phyloP scores from a whole-genome alignment of 2,329 filamentous ascomycete species.

The Aspergillus sp. region DNA sequence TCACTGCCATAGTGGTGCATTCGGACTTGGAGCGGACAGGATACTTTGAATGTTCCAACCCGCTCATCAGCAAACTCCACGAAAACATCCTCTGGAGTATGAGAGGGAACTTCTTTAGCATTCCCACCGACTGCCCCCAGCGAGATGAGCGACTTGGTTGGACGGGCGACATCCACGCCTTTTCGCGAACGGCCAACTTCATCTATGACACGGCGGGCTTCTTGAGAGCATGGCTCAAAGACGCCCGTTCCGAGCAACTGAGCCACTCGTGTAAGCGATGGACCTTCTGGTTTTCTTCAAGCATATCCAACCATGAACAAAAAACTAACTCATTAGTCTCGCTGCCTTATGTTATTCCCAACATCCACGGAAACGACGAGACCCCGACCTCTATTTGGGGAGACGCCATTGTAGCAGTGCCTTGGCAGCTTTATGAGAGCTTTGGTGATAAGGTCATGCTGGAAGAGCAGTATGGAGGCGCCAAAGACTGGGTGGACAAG shows the following conservation, averaged over 20 bases:
- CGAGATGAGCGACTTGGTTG: conserved; percentile 55
- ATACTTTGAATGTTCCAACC: conserved; percentile 51
- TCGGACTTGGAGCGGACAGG: conserved; percentile 51
- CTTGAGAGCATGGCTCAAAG: conserved; percentile 49
- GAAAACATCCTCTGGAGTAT: conserved; percentile 57
- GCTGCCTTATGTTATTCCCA: conserved; percentile 27
- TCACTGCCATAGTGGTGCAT: conserved; percentile 44
- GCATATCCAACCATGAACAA: too few species aligned
- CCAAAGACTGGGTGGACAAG: conserved; percentile 10
- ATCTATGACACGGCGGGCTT: conserved; percentile 54
- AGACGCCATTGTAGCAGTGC: conserved; percentile 33
- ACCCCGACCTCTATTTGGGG: conserved; percentile 32
- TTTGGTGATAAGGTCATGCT: conserved; percentile 32
- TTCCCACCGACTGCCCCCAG: conserved; percentile 59
- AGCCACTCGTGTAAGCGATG: conserved; percentile 5
- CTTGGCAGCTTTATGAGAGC: conserved; percentile 29
- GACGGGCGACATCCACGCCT: conserved; percentile 52
- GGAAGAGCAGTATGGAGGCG: conserved; percentile 9
- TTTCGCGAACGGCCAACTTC: conserved; percentile 42
- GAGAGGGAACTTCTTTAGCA: conserved; percentile 56
- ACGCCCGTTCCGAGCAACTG: conserved; percentile 39
- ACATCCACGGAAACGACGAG: conserved; percentile 1
- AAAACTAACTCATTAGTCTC: conserved; percentile 5
- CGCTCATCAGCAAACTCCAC: conserved; percentile 50
- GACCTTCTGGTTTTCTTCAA: too few species aligned